Evolutionary conservation across 176 grass and related monocot species (phyloP).

Genomic region (Rhynchospora pubera): DNA sequence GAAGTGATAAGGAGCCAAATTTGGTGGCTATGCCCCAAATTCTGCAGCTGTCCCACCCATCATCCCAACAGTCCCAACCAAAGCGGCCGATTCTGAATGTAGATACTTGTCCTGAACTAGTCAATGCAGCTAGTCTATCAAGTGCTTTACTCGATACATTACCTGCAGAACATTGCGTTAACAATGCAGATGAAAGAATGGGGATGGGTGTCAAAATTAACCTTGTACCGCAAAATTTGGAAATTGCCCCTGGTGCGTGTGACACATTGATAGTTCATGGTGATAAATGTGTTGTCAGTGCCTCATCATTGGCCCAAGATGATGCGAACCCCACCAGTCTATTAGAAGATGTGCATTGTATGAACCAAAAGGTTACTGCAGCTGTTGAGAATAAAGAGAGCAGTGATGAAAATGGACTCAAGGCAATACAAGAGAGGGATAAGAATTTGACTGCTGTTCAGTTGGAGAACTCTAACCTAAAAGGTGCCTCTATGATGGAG

Average conservation of each 20-base stretch:
- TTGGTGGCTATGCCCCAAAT: no score
- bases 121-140: no score
- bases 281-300: slow-evolving; percentile 33
- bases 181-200: no score
- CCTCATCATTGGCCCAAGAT: slow-evolving; percentile 13
- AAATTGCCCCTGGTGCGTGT: neutral
- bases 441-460: slow-evolving; percentile 50
- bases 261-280: slow-evolving; percentile 32
- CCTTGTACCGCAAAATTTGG: neutral
- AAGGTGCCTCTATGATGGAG: slow-evolving; percentile 93
- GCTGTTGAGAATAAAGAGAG: slow-evolving; percentile 43
- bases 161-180: no score
- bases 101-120: no score
- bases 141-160: no score
- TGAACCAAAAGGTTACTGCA: slow-evolving; percentile 57
- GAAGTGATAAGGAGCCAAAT: no score
- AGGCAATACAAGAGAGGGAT: slow-evolving; percentile 62
- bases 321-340: slow-evolving; percentile 36
- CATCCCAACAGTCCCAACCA: no score
- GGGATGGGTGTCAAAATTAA: slow-evolving; percentile 38
- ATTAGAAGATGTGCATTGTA: slow-evolving; percentile 38
- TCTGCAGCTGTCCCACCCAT: no score
- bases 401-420: slow-evolving; percentile 29
- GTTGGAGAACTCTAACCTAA: slow-evolving; percentile 95
- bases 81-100: no score